Conservation (phyloP, 192 early-diverging fungal genomes). For the Backusella westeae region DNA sequence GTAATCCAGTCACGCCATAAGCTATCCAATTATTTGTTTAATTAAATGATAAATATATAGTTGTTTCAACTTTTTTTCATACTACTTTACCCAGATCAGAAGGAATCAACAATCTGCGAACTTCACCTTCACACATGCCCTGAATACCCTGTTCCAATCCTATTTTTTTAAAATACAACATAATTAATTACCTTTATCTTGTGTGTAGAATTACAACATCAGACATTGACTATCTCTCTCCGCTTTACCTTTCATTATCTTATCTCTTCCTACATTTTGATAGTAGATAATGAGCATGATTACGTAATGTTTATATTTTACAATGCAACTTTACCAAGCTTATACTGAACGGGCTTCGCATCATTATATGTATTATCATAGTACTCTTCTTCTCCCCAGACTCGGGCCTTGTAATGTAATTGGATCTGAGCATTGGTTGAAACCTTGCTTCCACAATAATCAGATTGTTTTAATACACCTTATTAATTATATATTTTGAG, state of each 20-base stretch:
- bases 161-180: not conserved
- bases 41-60: not conserved
- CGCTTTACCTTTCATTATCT: slow-evolving; percentile 14
- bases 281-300: not conserved
- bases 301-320: not conserved
- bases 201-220: not conserved
- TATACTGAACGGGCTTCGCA: not conserved
- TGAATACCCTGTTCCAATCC: slow-evolving; percentile 26
- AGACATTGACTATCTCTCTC: not conserved
- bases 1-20: slow-evolving; percentile 23
- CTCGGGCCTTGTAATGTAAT: slow-evolving; percentile 17
- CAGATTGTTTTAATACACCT: slow-evolving; percentile 13
- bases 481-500: not conserved
- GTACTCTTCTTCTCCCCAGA: slow-evolving; percentile 15
- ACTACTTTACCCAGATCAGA: slow-evolving; percentile 14
- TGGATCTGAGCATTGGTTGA: slow-evolving; percentile 1
- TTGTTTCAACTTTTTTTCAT: not conserved
- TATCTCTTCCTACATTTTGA: slow-evolving; percentile 13
- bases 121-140: slow-evolving; percentile 28
- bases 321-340: not conserved
- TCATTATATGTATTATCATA: slow-evolving; percentile 25
- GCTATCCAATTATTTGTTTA: not conserved
- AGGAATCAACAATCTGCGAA: slow-evolving; percentile 28
- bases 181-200: not conserved
- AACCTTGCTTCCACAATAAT: not conserved